Percentiles rank a stretch among this genome's conserved stretches.
These are phyloP conservation scores for Trypanosoma platydactyli DNA, from an alignment of 208 protist species.

Conservation along the genomic window DNA sequence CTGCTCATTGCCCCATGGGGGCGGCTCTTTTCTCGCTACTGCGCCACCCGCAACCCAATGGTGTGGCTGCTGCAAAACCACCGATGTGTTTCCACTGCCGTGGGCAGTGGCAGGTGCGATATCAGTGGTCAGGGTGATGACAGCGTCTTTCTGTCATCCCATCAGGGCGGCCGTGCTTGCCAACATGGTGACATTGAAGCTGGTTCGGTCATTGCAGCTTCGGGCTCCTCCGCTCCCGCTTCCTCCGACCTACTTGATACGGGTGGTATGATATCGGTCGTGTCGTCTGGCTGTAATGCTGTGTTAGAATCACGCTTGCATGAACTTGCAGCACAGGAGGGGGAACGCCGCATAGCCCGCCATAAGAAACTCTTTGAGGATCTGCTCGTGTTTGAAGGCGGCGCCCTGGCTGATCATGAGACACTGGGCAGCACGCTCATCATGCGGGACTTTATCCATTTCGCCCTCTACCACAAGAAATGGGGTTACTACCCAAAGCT, in stretches of 20 bases:
- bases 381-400: constrained; percentile 87
- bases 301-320: constrained; percentile 42
- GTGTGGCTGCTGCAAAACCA: constrained; percentile 1
- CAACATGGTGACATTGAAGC: neutral
- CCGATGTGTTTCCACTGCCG: neutral
- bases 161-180: neutral
- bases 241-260: neutral
- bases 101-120: neutral
- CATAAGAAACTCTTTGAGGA: constrained; percentile 73
- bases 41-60: neutral
- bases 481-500: constrained; percentile 91
- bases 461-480: constrained; percentile 81
- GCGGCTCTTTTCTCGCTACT: neutral
- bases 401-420: constrained; percentile 66
- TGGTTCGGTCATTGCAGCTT: neutral
- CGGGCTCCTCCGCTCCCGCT: neutral
- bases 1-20: neutral
- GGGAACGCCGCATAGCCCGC: constrained; percentile 70
- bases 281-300: constrained; percentile 61
- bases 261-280: constrained; percentile 36
- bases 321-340: constrained; percentile 43
- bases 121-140: neutral
- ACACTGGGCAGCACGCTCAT: constrained; percentile 69
- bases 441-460: constrained; percentile 88
- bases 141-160: neutral